Conservation (phyloP, 129 eudicot genomes). For the Centaurea solstitialis region DNA sequence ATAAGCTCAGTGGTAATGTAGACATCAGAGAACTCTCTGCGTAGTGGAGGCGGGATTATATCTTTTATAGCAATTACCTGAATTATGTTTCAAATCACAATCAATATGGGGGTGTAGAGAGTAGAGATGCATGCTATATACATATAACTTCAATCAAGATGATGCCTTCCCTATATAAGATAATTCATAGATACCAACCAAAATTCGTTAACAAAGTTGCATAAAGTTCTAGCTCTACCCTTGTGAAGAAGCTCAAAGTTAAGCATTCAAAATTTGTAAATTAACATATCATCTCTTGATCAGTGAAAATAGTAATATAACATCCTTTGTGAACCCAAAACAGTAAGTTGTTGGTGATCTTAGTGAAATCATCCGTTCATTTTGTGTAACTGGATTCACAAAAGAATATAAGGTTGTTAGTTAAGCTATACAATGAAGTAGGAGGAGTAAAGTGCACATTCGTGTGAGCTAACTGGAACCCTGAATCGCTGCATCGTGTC, state of each 20-base stretch:
- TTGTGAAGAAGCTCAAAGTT: neutral
- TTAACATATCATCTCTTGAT: neutral
- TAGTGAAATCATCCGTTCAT: neutral
- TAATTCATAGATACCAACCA: slow-evolving; percentile 1
- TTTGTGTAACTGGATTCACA: too few relatives aligned
- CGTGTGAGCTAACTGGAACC: neutral
- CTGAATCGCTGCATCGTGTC: too few relatives aligned
- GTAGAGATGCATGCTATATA: neutral
- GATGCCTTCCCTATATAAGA: neutral
- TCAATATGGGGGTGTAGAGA: neutral
- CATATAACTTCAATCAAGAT: neutral
- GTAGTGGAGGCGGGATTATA: slow-evolving; percentile 75
- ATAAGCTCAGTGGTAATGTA: slow-evolving; percentile 83
- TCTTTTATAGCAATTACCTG: slow-evolving; percentile 83
- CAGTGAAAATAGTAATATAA: neutral
- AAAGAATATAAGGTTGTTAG: neutral
- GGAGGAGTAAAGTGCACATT: neutral
- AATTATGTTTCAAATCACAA: slow-evolving; percentile 18
- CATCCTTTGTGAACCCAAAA: neutral
- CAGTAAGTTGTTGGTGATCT: neutral
- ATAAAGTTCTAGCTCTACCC: neutral
- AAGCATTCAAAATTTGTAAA: neutral
- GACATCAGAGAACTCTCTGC: slow-evolving; percentile 71
- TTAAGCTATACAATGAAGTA: neutral
- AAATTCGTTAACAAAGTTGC: neutral